Evolutionary conservation across 2,329 filamentous ascomycete species (phyloP), one percentile per base, ranked within the genome.

Genomic region (Cadophora sp.): DNA sequence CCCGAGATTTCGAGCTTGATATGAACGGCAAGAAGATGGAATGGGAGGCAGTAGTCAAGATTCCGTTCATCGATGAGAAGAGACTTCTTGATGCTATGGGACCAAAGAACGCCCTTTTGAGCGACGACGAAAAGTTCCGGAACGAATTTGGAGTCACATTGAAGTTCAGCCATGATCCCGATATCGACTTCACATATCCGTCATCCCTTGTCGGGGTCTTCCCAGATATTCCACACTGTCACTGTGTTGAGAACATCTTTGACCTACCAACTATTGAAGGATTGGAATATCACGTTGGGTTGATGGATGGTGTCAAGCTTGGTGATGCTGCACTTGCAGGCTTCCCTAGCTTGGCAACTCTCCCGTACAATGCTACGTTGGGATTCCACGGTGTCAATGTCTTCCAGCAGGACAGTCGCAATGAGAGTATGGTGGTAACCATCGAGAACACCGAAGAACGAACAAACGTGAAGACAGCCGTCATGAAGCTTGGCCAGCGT

Each of bases 1-100:
- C 96, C 2, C 88, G 95, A 73, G 96, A 99, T 74, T 99, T 99
- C 75, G 93, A 96, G 72, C 84, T 99, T 48, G 96, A 99, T 78
- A 98, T 99, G 96, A 98, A 99, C 74, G 96, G 96, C 67, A 99
- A 99, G 83, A 99, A 97, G 82, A 96, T 97, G 91, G 96, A 99
- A 71, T 99, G 96, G 96, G 96, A 99, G 78, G 96, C 96, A 33
- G 95, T 99, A 45, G 94, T 99, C 71, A 99, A 98, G 80, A 99
- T 99, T 76, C 96, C 96, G 0, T 99, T 99, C 80, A 99, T 99
- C 70, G 93, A 99, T 66, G 95, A 99, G 78, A 88, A 91, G 74
- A 88, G 96, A 30, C 83, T 99, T 2, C 83, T 99, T 64, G 81
- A 84, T 45, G 96, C 95, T 8, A 97, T 99, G 92, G 90, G 85